These are phyloP conservation scores for Podaxis sp. DNA, from an alignment of 768 basidiomycete species.

Conservation along the genomic window DNA sequence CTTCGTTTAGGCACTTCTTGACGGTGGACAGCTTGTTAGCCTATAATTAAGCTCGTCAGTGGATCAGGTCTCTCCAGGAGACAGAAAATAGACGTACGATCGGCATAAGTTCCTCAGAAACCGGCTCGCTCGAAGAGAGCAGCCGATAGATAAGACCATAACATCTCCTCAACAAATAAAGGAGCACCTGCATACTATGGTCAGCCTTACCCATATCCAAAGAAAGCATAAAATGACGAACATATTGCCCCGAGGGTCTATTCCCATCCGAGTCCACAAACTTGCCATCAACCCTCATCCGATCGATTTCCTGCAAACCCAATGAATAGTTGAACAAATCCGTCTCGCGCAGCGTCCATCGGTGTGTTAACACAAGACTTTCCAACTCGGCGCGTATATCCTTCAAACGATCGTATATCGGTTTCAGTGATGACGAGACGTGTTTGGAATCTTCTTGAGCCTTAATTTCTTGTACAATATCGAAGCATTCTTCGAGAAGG, in stretches of 20 bases:
- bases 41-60: slow-evolving; percentile 36
- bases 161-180: slow-evolving; percentile 92
- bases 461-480: slow-evolving; percentile 92
- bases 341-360: slow-evolving; percentile 95
- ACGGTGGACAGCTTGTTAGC: slow-evolving; percentile 96
- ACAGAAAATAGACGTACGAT: slow-evolving; percentile 48
- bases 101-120: slow-evolving; percentile 97
- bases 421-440: slow-evolving; percentile 81
- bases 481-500: slow-evolving; percentile 94
- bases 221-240: slow-evolving; percentile 36
- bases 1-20: slow-evolving; percentile 96
- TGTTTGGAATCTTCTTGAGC: slow-evolving; percentile 89
- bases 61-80: not conserved
- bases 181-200: slow-evolving; percentile 62
- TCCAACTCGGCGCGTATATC: slow-evolving; percentile 89
- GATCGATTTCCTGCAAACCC: slow-evolving; percentile 93
- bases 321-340: slow-evolving; percentile 93
- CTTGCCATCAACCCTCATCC: slow-evolving; percentile 96
- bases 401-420: slow-evolving; percentile 88
- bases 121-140: slow-evolving; percentile 93
- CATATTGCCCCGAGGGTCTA: slow-evolving; percentile 92
- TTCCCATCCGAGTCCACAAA: slow-evolving; percentile 95
- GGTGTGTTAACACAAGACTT: slow-evolving; percentile 88
- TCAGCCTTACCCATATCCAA: not conserved
- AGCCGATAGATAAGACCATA: slow-evolving; percentile 94